Percentiles rank a stretch among this genome's conserved stretches.
Conservation (phyloP, 345 rosid genomes). For the Boechera divaricarpa region DNA sequence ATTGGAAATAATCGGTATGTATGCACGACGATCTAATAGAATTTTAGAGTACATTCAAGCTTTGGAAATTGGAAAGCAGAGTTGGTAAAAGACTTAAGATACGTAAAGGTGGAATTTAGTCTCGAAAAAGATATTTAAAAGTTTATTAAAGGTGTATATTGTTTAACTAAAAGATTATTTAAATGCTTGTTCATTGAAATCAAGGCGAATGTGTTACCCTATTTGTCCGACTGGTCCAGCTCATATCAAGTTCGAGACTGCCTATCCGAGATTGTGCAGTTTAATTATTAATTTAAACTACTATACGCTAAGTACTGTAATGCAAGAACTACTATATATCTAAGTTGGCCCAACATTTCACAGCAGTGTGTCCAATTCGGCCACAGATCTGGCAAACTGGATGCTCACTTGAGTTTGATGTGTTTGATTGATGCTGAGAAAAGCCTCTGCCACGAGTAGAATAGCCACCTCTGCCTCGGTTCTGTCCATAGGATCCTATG, state of each 20-base stretch:
- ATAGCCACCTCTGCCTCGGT: too few species aligned
- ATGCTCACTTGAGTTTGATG: too few species aligned
- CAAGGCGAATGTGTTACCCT: slow-evolving; percentile 31
- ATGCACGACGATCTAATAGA: not conserved
- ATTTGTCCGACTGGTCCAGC: slow-evolving; percentile 14
- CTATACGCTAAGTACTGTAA: too few species aligned
- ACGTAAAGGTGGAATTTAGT: slow-evolving; percentile 23
- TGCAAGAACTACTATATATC: too few species aligned
- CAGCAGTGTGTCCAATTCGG: too few species aligned
- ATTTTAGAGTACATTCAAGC: not conserved
- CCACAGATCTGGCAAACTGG: too few species aligned
- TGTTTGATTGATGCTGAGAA: too few species aligned
- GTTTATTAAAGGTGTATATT: not conserved
- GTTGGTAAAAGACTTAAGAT: slow-evolving; percentile 15
- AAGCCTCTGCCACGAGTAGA: too few species aligned
- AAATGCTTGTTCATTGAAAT: slow-evolving; percentile 40
- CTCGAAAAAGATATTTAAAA: slow-evolving; percentile 4
- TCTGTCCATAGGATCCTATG: too few species aligned
- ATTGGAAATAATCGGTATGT: slow-evolving; percentile 24
- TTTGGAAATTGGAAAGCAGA: slow-evolving; percentile 32
- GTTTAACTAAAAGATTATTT: not conserved
- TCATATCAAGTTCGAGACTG: not conserved
- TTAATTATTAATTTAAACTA: too few species aligned
- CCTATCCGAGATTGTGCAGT: not conserved
- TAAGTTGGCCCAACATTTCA: too few species aligned